Evolutionary conservation across 1,284 basidiomycete genomes (phyloP).

Genomic region (Rhodotorula sp.): DNA sequence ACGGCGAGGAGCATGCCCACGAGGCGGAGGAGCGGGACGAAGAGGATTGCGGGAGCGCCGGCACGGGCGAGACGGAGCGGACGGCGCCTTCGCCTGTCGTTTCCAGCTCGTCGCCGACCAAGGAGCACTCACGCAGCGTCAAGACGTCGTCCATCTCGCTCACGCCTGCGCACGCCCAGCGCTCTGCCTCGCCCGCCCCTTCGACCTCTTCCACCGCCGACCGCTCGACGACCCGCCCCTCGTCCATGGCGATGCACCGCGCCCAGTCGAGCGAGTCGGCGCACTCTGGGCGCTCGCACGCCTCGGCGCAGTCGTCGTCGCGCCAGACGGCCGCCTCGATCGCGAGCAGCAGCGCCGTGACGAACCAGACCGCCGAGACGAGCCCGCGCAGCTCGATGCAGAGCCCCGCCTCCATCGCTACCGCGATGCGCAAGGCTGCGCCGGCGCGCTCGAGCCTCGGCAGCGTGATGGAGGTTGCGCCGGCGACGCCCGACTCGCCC

Average conservation of each 20-base stretch:
- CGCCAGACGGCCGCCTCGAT: conserved; percentile 3
- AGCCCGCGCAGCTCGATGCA: conserved; percentile 23
- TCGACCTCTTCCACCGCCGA: background rate
- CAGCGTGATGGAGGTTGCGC: background rate
- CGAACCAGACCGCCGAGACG: conserved; percentile 20
- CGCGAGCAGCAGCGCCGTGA: conserved; percentile 15
- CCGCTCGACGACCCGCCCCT: background rate
- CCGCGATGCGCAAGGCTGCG: background rate
- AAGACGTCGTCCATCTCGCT: conserved; percentile 9
- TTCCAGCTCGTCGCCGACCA: background rate
- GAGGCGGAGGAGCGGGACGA: conserved; percentile 6
- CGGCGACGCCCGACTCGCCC: background rate
- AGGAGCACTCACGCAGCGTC: background rate
- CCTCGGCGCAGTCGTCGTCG: background rate
- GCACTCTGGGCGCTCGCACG: conserved; percentile 8
- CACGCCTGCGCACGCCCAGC: background rate
- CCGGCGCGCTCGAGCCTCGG: conserved; percentile 1
- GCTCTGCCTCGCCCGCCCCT: background rate
- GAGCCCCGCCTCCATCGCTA: background rate
- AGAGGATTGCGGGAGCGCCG: conserved; percentile 5
- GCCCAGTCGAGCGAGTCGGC: conserved; percentile 33
- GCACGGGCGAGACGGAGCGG: conserved; percentile 32
- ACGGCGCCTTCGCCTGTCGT: background rate
- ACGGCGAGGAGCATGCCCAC: background rate
- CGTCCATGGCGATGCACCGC: conserved; percentile 33